phyloP scores from a whole-genome alignment of 2,329 filamentous ascomycete species.

The Penicillium psychrosexuale region DNA sequence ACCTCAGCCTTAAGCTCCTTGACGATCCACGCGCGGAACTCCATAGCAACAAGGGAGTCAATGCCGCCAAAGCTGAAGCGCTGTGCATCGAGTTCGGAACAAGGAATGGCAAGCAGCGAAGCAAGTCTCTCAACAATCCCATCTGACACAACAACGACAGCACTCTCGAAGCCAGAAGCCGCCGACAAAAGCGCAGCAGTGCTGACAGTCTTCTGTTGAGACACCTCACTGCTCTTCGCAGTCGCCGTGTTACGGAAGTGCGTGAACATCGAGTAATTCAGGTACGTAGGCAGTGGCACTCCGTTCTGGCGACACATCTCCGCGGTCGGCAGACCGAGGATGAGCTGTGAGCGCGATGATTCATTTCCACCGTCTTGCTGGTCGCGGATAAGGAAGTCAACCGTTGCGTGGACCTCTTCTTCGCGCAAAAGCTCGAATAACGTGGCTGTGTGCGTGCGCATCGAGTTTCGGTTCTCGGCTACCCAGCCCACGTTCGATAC shows the following conservation, averaged over 20 bases:
- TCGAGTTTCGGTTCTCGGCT: slow-evolving; percentile 24
- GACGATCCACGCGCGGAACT: slow-evolving; percentile 31
- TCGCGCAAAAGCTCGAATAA: slow-evolving; percentile 23
- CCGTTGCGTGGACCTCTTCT: slow-evolving; percentile 22
- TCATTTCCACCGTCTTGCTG: not conserved
- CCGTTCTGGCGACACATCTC: slow-evolving; percentile 19
- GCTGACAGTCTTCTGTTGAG: slow-evolving; percentile 8
- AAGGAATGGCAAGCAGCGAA: slow-evolving; percentile 24
- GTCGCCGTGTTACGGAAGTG: slow-evolving; percentile 8
- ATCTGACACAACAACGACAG: slow-evolving; percentile 11
- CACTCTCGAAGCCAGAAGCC: slow-evolving; percentile 1
- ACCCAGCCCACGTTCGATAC: slow-evolving; percentile 36
- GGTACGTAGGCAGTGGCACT: slow-evolving; percentile 20
- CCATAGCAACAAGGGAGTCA: slow-evolving; percentile 32
- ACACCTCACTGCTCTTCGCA: not conserved
- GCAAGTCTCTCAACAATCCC: slow-evolving; percentile 18
- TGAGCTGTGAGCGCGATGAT: slow-evolving; percentile 6
- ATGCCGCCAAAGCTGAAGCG: slow-evolving; percentile 25
- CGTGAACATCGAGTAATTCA: slow-evolving; percentile 28
- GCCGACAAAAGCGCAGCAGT: slow-evolving; percentile 9
- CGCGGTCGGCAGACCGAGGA: slow-evolving; percentile 20
- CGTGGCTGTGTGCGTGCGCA: slow-evolving; percentile 10
- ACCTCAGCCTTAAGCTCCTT: slow-evolving; percentile 29
- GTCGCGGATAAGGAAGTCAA: slow-evolving; percentile 19
- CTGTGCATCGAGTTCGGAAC: slow-evolving; percentile 26